These are phyloP conservation scores for Colletotrichum sp. DNA, from an alignment of 2,329 filamentous ascomycete species.

Conservation along the genomic window DNA sequence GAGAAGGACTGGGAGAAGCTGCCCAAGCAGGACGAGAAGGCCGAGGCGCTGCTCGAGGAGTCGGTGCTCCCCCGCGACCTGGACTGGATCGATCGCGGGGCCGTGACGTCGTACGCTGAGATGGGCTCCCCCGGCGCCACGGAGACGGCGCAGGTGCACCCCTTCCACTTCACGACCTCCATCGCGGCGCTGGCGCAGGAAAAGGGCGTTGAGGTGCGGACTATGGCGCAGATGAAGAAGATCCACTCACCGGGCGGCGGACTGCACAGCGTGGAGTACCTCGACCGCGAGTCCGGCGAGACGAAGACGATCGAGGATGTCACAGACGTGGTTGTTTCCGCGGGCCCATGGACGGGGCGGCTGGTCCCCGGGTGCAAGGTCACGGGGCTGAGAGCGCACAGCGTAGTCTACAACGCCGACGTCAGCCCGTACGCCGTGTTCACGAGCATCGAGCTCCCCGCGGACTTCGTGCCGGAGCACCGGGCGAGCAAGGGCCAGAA, in stretches of 20 bases:
- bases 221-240: conserved; percentile 69
- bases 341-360: conserved; percentile 67
- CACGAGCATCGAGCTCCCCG: conserved; percentile 80
- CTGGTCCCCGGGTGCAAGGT: conserved; percentile 64
- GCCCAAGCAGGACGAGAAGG: conserved; percentile 61
- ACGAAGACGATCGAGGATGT: conserved; percentile 43
- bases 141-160: conserved; percentile 93
- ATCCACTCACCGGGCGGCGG: conserved; percentile 60
- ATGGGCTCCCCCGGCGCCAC: conserved; percentile 75
- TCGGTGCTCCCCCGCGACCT: conserved; percentile 76
- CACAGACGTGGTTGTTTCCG: conserved; percentile 60
- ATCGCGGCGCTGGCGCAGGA: conserved; percentile 80
- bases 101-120: conserved; percentile 74
- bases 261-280: conserved; percentile 67
- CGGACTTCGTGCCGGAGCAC: conserved; percentile 62
- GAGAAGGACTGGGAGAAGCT: conserved; percentile 64
- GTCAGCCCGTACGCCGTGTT: conserved; percentile 82
- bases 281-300: conserved; percentile 49
- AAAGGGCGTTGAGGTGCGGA: conserved; percentile 69
- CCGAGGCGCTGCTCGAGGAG: conserved; percentile 52
- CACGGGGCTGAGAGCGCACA: conserved; percentile 66
- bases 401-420: conserved; percentile 66
- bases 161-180: conserved; percentile 84
- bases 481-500: conserved; percentile 51
- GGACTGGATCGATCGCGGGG: conserved; percentile 79